phyloP scores from a whole-genome alignment of 345 rosid species.

The Syzygium aqueum region DNA sequence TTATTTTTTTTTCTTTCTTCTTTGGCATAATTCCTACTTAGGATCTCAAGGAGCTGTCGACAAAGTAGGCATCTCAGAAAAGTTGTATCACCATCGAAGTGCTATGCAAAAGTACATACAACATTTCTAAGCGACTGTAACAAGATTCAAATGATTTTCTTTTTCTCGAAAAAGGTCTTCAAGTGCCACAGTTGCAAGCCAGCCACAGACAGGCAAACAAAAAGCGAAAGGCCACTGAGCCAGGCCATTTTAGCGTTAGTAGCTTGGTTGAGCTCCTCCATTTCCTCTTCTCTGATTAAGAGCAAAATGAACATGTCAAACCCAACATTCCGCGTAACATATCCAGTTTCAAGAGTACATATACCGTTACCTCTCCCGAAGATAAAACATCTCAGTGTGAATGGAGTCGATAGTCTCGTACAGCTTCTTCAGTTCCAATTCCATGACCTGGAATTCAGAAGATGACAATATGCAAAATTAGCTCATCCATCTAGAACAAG shows the following conservation, averaged over 20 bases:
- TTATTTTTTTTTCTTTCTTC: not conserved
- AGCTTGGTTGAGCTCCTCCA: conserved; percentile 68
- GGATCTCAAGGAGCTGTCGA: not conserved
- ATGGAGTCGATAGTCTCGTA: conserved; percentile 54
- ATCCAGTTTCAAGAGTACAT: not conserved
- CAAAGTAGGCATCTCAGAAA: not conserved
- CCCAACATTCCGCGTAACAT: not conserved
- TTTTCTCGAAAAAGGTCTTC: conserved; percentile 91
- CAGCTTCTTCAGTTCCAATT: conserved; percentile 70
- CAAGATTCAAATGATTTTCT: conserved; percentile 68
- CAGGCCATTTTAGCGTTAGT: conserved; percentile 78
- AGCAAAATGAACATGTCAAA: not conserved
- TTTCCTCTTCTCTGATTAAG: conserved; percentile 71
- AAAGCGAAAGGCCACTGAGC: conserved; percentile 65
- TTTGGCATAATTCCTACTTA: not conserved
- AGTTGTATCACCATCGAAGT: not conserved
- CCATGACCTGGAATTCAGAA: conserved; percentile 53
- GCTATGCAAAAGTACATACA: not conserved
- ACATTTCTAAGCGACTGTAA: not conserved
- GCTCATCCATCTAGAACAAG: not conserved
- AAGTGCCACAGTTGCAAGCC: conserved; percentile 84
- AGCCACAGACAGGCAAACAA: conserved; percentile 73
- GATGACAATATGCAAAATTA: not conserved
- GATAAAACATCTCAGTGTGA: conserved; percentile 77
- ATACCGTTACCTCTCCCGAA: conserved; percentile 64